Base-by-base conservation (phyloP, 805 yeast genomes). In the Ogataea chonburiensis region DNA sequence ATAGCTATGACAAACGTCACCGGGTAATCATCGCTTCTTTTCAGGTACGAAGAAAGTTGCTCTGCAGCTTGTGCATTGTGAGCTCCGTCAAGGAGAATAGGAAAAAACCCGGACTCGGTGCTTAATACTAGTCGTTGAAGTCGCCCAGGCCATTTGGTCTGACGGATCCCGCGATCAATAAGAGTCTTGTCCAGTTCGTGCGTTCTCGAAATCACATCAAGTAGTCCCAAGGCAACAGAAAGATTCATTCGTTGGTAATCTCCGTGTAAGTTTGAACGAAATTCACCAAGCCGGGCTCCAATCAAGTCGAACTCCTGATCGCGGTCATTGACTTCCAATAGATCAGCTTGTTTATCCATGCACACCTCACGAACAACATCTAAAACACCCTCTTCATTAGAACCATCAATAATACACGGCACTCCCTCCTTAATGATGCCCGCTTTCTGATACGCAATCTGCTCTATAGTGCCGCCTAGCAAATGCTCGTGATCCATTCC, bases 61-160 rank as follows among this genome's bases (percentile, higher is more conserved):
- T 63, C 60, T 0, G 96, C 93, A 0, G 97, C 95, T 42, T 80
- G 77, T 5, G 77, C 79, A 55, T 93, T 93, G 57, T 93, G 98
- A 0, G 98, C 97, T 3, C 98, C 98, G 61, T 91, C 98, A 2
- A 93, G 52, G 4, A 93, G 59, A 0, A 79, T 58, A 1, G 50
- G 45, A 0, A 68, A 57, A 33, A 14, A 23, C 5, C 44, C 49
- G 15, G 56, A 49, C 1, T 34, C 32, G 10, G 55, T 47, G 6
- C 52, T 45, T n/a, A 68, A 49, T 4, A 59, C 42, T 10, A 75
- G 18, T 18, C 54, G 42, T 51, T 93, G 96, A 34, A 93, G 62
- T 42, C 98, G 65, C 1, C 97, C 98, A 0, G 95, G 95, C 98
- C 98, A 89, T 7, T 48, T 45, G 0, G 88, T 80, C 0, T 47